Evolutionary conservation across 345 rosid species (phyloP).

Genomic region (Balakata baccata): DNA sequence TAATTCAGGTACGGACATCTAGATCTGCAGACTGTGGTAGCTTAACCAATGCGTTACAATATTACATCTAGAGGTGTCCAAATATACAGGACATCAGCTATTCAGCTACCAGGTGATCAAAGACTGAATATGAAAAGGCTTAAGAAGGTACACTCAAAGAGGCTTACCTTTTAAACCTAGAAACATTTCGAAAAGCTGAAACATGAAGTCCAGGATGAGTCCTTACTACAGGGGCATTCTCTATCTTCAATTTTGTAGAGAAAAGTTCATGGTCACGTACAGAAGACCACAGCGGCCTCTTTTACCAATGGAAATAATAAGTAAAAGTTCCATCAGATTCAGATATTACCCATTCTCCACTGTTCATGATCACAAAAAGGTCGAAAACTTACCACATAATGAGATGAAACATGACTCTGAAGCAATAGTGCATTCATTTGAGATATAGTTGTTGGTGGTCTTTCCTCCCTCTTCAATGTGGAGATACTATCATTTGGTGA

Average conservation of each 20-base stretch:
- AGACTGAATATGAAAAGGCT: background rate
- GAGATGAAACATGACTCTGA: slow-evolving; percentile 42
- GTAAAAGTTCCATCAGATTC: slow-evolving; percentile 12
- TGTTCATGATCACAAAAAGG: slow-evolving; percentile 4
- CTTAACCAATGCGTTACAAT: no score
- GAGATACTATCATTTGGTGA: slow-evolving; percentile 15
- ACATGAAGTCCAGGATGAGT: slow-evolving; percentile 39
- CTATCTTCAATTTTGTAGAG: slow-evolving; percentile 51
- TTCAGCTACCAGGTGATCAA: background rate
- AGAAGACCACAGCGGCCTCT: slow-evolving; percentile 59
- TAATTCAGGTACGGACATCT: background rate
- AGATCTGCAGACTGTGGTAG: no score
- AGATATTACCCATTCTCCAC: slow-evolving; percentile 10
- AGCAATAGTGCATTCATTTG: slow-evolving; percentile 56
- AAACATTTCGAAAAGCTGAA: slow-evolving; percentile 58
- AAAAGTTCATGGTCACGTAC: slow-evolving; percentile 57
- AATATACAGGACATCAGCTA: background rate
- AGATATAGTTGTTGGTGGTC: slow-evolving; percentile 41
- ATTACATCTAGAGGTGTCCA: background rate
- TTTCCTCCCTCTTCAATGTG: slow-evolving; percentile 26
- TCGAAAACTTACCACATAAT: slow-evolving; percentile 45
- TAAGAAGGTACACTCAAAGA: background rate
- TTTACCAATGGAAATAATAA: slow-evolving; percentile 21
- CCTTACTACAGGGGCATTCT: slow-evolving; percentile 44
- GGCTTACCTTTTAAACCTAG: slow-evolving; percentile 59